Conservation (phyloP, 495 filamentous ascomycete species). For the Trichoderma asperelloides region DNA sequence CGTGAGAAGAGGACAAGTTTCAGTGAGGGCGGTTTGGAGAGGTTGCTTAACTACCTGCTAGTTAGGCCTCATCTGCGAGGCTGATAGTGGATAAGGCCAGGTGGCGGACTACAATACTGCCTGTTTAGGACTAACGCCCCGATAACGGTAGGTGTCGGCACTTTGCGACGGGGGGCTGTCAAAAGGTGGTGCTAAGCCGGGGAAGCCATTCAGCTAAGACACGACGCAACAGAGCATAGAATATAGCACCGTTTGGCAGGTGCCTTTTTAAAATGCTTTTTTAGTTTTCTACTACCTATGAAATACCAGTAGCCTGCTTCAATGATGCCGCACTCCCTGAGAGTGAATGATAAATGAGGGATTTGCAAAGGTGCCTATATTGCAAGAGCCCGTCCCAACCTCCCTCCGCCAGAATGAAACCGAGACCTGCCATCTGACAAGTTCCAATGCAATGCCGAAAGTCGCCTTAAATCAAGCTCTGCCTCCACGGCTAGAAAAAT, state of each 20-base stretch:
- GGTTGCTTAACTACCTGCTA: background rate
- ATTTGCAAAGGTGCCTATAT: conserved; percentile 8
- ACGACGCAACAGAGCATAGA: background rate
- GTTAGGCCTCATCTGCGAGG: background rate
- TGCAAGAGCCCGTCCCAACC: conserved; percentile 6
- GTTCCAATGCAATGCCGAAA: conserved; percentile 7
- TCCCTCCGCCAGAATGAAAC: conserved; percentile 4
- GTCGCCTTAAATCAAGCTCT: conserved; percentile 1
- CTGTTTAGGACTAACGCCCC: background rate
- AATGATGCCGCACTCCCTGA: background rate
- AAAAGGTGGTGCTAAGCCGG: background rate
- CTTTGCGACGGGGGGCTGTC: background rate
- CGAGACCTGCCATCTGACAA: conserved; percentile 5
- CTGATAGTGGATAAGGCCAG: conserved; percentile 4
- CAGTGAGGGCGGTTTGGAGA: background rate
- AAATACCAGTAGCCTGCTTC: conserved; percentile 6
- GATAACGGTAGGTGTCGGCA: background rate
- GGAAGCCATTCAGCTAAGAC: background rate
- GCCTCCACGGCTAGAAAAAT: background rate
- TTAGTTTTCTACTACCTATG: conserved; percentile 1
- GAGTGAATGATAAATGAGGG: background rate
- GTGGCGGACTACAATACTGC: background rate
- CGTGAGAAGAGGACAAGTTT: conserved; percentile 9
- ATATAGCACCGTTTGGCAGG: background rate
- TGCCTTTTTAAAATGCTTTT: background rate